phyloP scores from a whole-genome alignment of 2,329 filamentous ascomycete species.

The Fusarium sp. region DNA sequence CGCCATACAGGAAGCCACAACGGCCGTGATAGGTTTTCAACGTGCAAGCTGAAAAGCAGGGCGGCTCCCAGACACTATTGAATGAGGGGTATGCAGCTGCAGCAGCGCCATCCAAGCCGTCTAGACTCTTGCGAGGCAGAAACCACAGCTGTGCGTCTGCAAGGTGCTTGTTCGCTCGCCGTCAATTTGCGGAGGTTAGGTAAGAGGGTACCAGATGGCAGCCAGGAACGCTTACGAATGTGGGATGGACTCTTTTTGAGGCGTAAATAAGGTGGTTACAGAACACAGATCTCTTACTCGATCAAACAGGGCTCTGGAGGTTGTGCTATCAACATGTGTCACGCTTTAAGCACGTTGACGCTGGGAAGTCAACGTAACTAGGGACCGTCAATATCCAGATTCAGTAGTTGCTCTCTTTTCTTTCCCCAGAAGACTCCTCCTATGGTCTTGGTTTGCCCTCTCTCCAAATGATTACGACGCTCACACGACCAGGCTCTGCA shows the following conservation, averaged over 20 bases:
- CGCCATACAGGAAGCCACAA: not conserved
- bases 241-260: not conserved
- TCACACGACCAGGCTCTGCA: not conserved
- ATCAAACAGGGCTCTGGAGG: not conserved
- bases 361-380: not conserved
- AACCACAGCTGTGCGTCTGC: not conserved
- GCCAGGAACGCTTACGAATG: not conserved
- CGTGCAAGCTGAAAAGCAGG: not conserved
- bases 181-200: not conserved
- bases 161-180: not conserved
- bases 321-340: not conserved
- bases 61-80: not conserved
- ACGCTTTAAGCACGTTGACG: too few relatives aligned
- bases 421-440: accelerated
- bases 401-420: not conserved
- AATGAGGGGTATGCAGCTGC: not conserved
- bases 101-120: not conserved
- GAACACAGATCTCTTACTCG: not conserved
- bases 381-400: too few relatives aligned
- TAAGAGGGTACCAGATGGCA: not conserved
- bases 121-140: not conserved
- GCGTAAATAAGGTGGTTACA: not conserved
- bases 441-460: not conserved
- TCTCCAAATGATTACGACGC: not conserved
- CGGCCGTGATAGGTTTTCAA: not conserved